Evolutionary conservation across 2,329 filamentous ascomycete species (phyloP), one percentile per base, ranked within the genome.

Genomic region (Cordyceps fumosorosea): DNA sequence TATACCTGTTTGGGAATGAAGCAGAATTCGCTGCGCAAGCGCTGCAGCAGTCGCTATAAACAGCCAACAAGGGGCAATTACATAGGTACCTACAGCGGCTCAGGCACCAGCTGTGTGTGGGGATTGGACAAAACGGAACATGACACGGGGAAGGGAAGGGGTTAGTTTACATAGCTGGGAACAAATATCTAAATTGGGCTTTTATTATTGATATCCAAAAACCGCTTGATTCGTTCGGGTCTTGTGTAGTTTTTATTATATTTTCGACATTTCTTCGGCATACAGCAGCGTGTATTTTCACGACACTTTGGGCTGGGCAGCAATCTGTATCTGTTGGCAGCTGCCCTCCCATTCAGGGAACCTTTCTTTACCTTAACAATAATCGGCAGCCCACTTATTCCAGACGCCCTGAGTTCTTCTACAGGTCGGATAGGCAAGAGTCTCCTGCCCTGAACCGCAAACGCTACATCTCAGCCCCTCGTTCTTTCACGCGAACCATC

Each of bases 381-480:
- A 51, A 59, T 24, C 40, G 40, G 57, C 48, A 60, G 51, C 51
- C 58, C 58, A 61, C 58, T 61, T 61, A 47, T 47, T 26, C 58
- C 51, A 51, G 58, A 60, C 50, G n/a, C 29, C 58, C 58, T 20
- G 20, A 14, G 26, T 29, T 45, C 11, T 16, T 37, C 34, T 29
- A 29, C 29, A 3, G 45, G n/a, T 40, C 24, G 14, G 40, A 18
- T n/a, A 29, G 37, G 53, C 18, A 37, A 47, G 50, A 60, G 45
- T 29, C 58, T 60, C 37, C n/a, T 12, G 34, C 37, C 50, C 58
- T 60, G 22, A 61, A 55, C 29, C 18, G 32, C 29, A 50, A 56
- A 50, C 59, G 32, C 51, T 47, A 42, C 59, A 51, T 56, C 44
- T 47, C 45, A 52, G 24, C 52, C 52, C 47, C 44, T 42, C 44